Evolutionary conservation across 345 rosid genomes (phyloP), one percentile per base, ranked within the genome.

Genomic region (Balakata baccata): DNA sequence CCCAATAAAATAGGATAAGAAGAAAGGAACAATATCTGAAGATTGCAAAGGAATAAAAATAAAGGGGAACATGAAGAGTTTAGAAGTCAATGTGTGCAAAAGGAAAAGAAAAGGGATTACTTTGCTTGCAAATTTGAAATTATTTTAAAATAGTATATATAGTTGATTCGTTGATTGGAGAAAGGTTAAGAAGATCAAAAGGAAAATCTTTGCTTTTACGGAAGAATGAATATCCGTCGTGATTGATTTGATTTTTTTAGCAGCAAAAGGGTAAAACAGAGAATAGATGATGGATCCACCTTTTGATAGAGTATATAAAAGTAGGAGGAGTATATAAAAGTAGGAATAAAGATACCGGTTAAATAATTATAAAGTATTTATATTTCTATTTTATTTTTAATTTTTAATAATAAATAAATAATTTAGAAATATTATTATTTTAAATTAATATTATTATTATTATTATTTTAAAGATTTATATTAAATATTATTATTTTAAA

Each of bases 41-140:
- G 57, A 70, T 57, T 52, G n/a, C 23, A 23, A 37, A 73, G 51
- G 66, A 71, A 64, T 18, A 4, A 68, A 43, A 68, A 29, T 29
- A 29, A 29, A 1, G 34, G 1, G 34, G 34, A 29, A 29, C 34
- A 1, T 29, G 34, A 47, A 46, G 56, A 41, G 29, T 5, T 4
- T 2, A 58, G 38, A 22, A 25, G n/a, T 58, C 18, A 46, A n/a
- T 68, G 29, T 47, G 45, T 12, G 39, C 11, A 43, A 45, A 58
- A 61, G 71, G 47, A 59, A 70, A 22, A 23, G 6, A 41, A 58
- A 66, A 13, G 41, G 54, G 64, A 65, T 20, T 41, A 7, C 74
- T 82, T 82, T 74, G 80, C 68, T 64, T 77, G 71, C 8, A 61
- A 66, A 60, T 64, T 68, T 68, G 68, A 78, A 66, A 9, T 66